These are phyloP conservation scores for Flaveria bidentis DNA, from an alignment of 129 eudicot genomes.

Conservation along the genomic window DNA sequence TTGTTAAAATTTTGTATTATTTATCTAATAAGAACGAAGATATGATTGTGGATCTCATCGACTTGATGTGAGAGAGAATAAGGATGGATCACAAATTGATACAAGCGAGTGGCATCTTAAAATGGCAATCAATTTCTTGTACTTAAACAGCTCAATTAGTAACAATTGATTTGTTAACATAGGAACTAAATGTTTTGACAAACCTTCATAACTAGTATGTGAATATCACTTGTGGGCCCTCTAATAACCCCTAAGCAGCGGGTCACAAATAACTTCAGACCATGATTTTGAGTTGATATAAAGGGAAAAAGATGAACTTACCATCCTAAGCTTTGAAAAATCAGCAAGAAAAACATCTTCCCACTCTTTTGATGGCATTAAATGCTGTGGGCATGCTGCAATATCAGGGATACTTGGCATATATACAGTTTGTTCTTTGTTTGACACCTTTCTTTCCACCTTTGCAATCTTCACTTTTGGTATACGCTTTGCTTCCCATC, in stretches of 20 bases:
- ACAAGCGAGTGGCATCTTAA: background rate
- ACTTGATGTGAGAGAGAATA: background rate
- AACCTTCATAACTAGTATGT: background rate
- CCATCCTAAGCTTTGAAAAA: conserved; percentile 86
- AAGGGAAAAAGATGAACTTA: conserved; percentile 23
- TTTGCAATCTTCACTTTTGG: conserved; percentile 75
- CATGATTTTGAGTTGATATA: background rate
- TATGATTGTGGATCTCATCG: background rate
- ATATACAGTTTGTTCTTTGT: conserved; percentile 76
- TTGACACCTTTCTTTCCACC: conserved; percentile 49
- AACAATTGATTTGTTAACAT: background rate
- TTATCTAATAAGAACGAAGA: background rate
- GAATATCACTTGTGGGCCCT: background rate
- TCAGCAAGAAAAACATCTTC: conserved; percentile 74
- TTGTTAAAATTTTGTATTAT: background rate
- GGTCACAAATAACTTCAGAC: conserved; percentile 4
- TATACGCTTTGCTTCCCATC: conserved; percentile 83
- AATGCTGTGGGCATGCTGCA: conserved; percentile 66
- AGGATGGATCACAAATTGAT: background rate
- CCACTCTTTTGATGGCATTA: conserved; percentile 83
- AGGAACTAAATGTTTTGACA: background rate
- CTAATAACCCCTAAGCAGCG: background rate
- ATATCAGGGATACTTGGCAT: conserved; percentile 92
- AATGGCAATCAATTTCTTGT: background rate
- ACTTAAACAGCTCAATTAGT: background rate